Evolutionary conservation across 2,329 filamentous ascomycete species (phyloP).

Genomic region (Colletotrichum cordylinicola): DNA sequence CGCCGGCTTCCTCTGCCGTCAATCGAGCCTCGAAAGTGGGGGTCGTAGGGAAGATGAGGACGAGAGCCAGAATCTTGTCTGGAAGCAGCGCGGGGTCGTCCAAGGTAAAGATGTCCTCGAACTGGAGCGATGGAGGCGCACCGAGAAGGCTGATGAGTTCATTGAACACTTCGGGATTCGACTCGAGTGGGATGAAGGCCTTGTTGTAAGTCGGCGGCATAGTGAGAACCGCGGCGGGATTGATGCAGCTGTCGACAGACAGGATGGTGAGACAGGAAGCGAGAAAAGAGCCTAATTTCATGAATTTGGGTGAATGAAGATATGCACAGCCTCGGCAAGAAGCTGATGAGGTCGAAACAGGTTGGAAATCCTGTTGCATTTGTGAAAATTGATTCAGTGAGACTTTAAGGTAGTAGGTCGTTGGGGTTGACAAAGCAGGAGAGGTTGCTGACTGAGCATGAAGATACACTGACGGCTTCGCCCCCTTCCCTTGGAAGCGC

Average conservation of each 20-base stretch:
- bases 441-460: background rate
- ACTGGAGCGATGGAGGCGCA: slow-evolving; percentile 61
- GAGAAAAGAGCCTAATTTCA: background rate
- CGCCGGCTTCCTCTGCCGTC: slow-evolving; percentile 24
- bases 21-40: slow-evolving; percentile 64
- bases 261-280: background rate
- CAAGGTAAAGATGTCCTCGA: slow-evolving; percentile 74
- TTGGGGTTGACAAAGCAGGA: background rate
- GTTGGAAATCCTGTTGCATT: background rate
- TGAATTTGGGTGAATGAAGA: background rate
- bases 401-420: background rate
- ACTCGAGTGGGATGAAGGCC: slow-evolving; percentile 35
- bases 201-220: slow-evolving; percentile 25
- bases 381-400: background rate
- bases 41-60: slow-evolving; percentile 72
- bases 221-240: background rate
- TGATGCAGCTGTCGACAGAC: background rate
- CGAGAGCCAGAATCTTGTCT: slow-evolving; percentile 60
- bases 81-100: slow-evolving; percentile 72
- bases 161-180: slow-evolving; percentile 72
- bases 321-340: background rate
- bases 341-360: background rate
- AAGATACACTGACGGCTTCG: background rate
- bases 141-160: slow-evolving; percentile 68
- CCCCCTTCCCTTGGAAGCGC: background rate